These are phyloP conservation scores for Scheffersomyces stipitis DNA, from an alignment of 805 yeast species.

Conservation along the genomic window DNA sequence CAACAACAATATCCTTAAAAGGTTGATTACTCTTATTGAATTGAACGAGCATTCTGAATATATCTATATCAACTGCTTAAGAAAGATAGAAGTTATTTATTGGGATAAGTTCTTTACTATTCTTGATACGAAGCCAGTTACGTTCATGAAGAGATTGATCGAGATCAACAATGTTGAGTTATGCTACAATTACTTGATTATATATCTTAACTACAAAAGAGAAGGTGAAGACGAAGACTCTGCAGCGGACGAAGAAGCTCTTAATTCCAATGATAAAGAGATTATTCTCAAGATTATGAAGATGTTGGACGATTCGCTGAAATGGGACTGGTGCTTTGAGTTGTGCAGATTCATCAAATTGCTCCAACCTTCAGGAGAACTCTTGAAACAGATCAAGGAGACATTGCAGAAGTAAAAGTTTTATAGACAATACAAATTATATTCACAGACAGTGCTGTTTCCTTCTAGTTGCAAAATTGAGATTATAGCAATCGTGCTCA, in stretches of 20 bases:
- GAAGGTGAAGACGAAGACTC: conserved; percentile 27
- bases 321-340: conserved; percentile 56
- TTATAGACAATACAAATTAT: too few relatives aligned
- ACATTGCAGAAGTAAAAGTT: background rate
- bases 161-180: conserved; percentile 43
- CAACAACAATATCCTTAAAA: conserved; percentile 19
- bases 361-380: conserved; percentile 42
- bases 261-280: conserved; percentile 35
- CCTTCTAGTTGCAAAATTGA: background rate
- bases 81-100: conserved; percentile 57
- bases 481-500: background rate
- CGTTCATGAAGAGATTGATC: conserved; percentile 42
- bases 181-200: conserved; percentile 52
- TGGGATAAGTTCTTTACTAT: conserved; percentile 51
- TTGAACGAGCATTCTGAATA: conserved; percentile 31
- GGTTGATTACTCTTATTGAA: conserved; percentile 28
- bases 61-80: conserved; percentile 53
- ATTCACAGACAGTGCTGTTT: background rate
- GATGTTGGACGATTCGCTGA: conserved; percentile 39
- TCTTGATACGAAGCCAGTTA: conserved; percentile 43
- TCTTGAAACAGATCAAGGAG: conserved; percentile 14
- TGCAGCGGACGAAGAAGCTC: conserved; percentile 9
- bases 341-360: conserved; percentile 53
- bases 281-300: conserved; percentile 44
- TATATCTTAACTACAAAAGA: conserved; percentile 51